Base-by-base conservation (phyloP, 495 filamentous ascomycete genomes). In the Aeminium ludgeri region DNA sequence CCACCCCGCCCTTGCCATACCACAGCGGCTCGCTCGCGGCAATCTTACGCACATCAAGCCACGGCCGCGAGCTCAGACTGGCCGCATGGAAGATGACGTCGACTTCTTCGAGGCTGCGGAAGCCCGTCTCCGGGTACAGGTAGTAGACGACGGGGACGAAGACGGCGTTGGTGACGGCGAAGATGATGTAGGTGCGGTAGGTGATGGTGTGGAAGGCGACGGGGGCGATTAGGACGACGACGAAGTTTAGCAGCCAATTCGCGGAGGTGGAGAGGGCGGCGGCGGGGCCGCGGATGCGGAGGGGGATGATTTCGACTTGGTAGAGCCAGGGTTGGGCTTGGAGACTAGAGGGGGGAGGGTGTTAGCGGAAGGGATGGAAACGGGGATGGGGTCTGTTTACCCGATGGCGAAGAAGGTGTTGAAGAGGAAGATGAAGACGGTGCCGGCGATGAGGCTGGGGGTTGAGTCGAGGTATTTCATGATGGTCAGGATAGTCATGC, bases 181-280 rank as follows among this genome's bases (percentile, higher is more conserved):
- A 85, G 52, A 83, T 80, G 51, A 82, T 75, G 53, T 85, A 86
- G 2, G 78, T 83, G 56, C 70, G 61, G 54, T 78, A 83, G 11
- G 59, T 56, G 49, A 83, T 83, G 32, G 63, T 71, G 39, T 72
- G 55, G 55, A 83, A 84, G 0, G 74, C 65, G 0, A 80, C 63
- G 0, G 81, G 80, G 0, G 78, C 79, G 43, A 82, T 72, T 70
- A 84, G 78, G 41, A 78, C 75, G 11, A 80, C 72, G 57, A 69
- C 55, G 58, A 72, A 67, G 50, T 73, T 74, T 48, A 70, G 65
- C 30, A 71, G 61, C 72, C 70, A 76, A 54, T 76, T 74, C 0
- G 68, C 66, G 17, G 63, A 72, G 0, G 79, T 82, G 0, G 74
- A 70, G 10, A 84, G 57, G 10, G 80, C 81, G 45, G 82, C 85